Evolutionary conservation across 2,329 filamentous ascomycete species (phyloP), one percentile per base, ranked within the genome.

Genomic region (Hypoxylon sp.): DNA sequence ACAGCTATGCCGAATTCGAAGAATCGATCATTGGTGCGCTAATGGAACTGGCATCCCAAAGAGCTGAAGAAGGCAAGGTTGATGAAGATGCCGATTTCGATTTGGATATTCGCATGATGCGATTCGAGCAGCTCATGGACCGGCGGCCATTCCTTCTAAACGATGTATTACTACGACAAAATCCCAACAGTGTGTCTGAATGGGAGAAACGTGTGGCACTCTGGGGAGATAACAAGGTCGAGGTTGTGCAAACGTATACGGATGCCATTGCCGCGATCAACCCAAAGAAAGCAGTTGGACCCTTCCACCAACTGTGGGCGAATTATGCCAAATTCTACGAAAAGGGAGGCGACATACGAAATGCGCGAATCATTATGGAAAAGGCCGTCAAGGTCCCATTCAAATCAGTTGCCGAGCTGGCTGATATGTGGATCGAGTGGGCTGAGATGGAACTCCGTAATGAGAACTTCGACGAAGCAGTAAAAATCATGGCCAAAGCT

Each of bases 361-460:
- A 91, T 71, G 94, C 96, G 38, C 88, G 96, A 32, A 86, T 97
- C 67, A 98, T 99, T 75, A 92, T 98, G 88, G 95, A 98, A 79
- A 99, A 98, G 81, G 95, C 95, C 13, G 93, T 97, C 76, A 98
- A 98, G 77, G 96, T 99, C 0, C 94, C 95, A 0, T 99, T 97
- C 85, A 98, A 97, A 77, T 97, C 94, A 0, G 95, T 99, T n/a
- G 90, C 92, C 30, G 96, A 99, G 80, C 86, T 99, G 63, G 96
- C 96, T 19, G 96, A 99, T 76, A 97, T 96, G 87, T 99, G 96
- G 96, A 97, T 97, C 70, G 94, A 97, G 81, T 99, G 96, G 95
- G 95, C 97, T 0, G 95, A 99, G 80, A 93, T 99, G 92, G 96
- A 99, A 79, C 85, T 99, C 52, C 91, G 96, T 52, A 94, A 94